These are phyloP conservation scores for Phylloporus rhodoxanthus DNA, from an alignment of 768 basidiomycete species.

Conservation along the genomic window DNA sequence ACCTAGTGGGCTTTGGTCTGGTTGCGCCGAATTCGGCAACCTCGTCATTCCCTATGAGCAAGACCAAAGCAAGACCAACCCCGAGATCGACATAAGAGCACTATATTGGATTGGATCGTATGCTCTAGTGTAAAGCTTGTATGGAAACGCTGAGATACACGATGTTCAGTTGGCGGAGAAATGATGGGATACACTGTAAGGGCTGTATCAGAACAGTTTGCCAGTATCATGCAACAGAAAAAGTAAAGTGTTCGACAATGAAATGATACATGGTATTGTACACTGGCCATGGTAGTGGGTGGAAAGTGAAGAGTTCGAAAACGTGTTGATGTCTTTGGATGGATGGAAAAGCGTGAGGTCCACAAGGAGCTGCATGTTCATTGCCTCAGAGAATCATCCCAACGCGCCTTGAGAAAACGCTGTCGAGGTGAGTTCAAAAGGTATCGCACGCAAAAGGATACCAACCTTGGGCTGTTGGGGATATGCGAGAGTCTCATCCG, in stretches of 20 bases:
- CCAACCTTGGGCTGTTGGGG: constrained; percentile 19
- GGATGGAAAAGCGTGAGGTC: background rate
- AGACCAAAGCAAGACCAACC: too few species aligned
- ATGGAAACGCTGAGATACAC: background rate
- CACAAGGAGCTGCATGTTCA: background rate
- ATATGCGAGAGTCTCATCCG: background rate
- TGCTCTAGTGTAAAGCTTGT: background rate
- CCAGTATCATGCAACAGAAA: constrained; percentile 2
- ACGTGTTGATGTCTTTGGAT: background rate
- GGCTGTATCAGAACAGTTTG: constrained; percentile 9
- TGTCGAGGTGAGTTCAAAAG: background rate
- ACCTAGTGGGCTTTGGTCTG: too few species aligned
- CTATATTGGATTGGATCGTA: too few species aligned
- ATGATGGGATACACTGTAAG: constrained; percentile 1
- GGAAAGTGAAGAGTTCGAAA: background rate
- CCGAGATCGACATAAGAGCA: background rate
- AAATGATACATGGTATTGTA: background rate
- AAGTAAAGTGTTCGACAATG: background rate
- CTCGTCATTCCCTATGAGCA: too few species aligned
- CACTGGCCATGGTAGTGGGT: constrained; percentile 3
- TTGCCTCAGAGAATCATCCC: constrained; percentile 8
- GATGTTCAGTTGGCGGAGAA: background rate
- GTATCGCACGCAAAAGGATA: background rate
- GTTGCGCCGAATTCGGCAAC: too few species aligned
- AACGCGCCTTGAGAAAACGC: constrained; percentile 15